Evolutionary conservation across 805 yeast genomes (phyloP), one percentile per base, ranked within the genome.

Genomic region (Vanderwaltozyma yarrowii): DNA sequence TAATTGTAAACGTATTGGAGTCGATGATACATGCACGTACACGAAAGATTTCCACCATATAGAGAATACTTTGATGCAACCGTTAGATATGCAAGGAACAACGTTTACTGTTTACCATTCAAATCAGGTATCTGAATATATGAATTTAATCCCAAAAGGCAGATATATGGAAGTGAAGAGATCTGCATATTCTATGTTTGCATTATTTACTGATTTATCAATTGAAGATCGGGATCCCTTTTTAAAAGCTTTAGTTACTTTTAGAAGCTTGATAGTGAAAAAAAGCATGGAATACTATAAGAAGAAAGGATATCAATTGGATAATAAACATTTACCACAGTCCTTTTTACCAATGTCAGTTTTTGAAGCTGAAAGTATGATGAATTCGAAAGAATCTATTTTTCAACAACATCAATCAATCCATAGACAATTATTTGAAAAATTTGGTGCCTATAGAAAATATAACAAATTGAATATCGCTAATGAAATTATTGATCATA

Each of bases 171-270:
- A 43, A 18, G 40, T 53, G 4, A 58, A 58, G 29, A 45, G 62
- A 31, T 58, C 62, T 0, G 52, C 60, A 9, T 41, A 49, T 14
- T 43, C 50, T 8, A 37, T 47, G 36, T 47, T 47, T 37, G 38
- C 53, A 1, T 40, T 50, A 3, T 48, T 54, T 32, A 45, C 54
- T 3, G 52, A 55, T 36, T 33, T 42, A 17, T 47, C 57, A 8
- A 51, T 52, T 24, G 47, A 44, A 20, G 52, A 50, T 25, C 45
- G 61, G 12, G 62, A 58, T 37, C 46, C 51, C 3, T 56, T 52
- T 35, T 38, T 56, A 38, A 45, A 45, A 27, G 33, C 41, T 11
- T 37, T 54, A 35, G 38, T 44, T 1, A 36, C 48, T 14, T 54
- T 51, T 30, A 39, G 58, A 27, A 40, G 43, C 29, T 45, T 51